A percentile compares a stretch with the other conserved stretches of the same genome.
Conservation (phyloP, 306 rosid species). For the Cicer judaicum region DNA sequence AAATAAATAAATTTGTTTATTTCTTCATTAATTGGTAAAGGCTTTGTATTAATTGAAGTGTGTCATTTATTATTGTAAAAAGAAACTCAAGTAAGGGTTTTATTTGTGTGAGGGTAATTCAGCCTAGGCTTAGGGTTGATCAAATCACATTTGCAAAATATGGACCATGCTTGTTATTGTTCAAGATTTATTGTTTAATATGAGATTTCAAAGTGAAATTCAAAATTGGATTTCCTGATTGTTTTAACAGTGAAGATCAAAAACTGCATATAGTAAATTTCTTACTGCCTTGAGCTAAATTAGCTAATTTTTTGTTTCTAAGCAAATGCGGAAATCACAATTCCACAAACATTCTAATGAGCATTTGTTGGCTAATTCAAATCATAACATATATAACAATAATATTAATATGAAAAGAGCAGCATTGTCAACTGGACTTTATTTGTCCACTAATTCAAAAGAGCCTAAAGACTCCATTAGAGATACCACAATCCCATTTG, state of each 20-base stretch:
- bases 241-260: too few relatives aligned
- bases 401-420: neutral
- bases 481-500: conserved; percentile 50
- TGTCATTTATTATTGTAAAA: neutral
- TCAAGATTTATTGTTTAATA: neutral
- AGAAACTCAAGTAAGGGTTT: neutral
- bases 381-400: neutral
- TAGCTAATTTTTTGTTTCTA: neutral
- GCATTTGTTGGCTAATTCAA: neutral
- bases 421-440: conserved; percentile 17
- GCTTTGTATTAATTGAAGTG: neutral
- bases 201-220: neutral
- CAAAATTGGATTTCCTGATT: neutral
- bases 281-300: neutral
- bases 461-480: conserved; percentile 18
- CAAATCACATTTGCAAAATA: neutral
- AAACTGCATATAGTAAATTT: too few relatives aligned
- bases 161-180: neutral
- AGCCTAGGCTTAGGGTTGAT: neutral
- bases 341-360: neutral
- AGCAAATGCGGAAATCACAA: conserved; percentile 10
- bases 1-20: neutral
- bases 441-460: conserved; percentile 35
- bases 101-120: neutral
- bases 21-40: neutral